Conservation (phyloP, 192 early-diverging fungal genomes). For the Hyaloraphidium curvatum region DNA sequence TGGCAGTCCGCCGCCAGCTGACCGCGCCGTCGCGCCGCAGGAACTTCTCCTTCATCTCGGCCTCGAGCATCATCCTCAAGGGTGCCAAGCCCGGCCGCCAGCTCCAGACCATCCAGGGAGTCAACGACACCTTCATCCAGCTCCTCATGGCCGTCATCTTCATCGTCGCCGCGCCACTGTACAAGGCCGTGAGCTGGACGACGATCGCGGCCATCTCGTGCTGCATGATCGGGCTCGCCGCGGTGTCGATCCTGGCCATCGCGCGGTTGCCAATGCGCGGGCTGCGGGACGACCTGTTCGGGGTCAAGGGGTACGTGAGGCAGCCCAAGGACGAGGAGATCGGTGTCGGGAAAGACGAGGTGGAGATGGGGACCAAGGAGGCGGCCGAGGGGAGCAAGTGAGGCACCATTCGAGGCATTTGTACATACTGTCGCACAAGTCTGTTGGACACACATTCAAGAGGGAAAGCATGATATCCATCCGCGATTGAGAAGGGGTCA, state of each 20-base stretch:
- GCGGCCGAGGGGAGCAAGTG: too few species aligned
- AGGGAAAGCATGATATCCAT: too few species aligned
- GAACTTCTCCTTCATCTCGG: slow-evolving; percentile 1
- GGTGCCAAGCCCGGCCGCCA: slow-evolving; percentile 1
- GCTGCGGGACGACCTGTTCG: neutral
- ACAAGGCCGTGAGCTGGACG: neutral
- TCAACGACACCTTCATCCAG: neutral
- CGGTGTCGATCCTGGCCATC: neutral
- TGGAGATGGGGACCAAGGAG: too few species aligned
- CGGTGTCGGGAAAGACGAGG: too few species aligned
- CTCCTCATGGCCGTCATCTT: neutral
- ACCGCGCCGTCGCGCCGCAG: too few species aligned
- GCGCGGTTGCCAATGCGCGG: neutral
- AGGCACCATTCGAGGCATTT: too few species aligned
- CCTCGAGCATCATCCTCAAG: neutral
- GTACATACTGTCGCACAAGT: too few species aligned
- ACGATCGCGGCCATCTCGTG: neutral
- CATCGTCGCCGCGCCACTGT: neutral
- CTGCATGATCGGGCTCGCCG: neutral
- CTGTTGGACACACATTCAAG: too few species aligned
- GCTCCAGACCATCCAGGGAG: neutral
- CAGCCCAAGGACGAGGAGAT: neutral
- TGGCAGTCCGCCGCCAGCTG: too few species aligned
- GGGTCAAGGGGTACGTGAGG: neutral
- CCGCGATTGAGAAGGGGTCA: too few species aligned